Conservation (phyloP, 139 green algal species). For the Bryopsis sp. region DNA sequence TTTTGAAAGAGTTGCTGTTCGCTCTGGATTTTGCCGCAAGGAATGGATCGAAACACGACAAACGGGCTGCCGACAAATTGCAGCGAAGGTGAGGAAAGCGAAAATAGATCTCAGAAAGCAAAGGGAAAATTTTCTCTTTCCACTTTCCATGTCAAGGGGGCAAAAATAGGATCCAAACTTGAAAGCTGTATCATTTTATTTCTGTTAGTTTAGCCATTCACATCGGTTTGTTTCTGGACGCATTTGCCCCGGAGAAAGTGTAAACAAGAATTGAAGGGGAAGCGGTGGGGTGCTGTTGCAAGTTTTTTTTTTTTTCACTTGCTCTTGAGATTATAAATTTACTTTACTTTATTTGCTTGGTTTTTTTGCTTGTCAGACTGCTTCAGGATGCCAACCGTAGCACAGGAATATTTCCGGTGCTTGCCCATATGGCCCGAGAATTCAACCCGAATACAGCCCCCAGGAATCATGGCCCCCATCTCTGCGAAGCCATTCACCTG, state of each 20-base stretch:
- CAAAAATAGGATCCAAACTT: too few species aligned
- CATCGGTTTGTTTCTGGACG: not conserved
- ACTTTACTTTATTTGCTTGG: not conserved
- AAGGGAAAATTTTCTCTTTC: not conserved
- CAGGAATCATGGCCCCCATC: not conserved
- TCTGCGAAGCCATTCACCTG: constrained; percentile 12
- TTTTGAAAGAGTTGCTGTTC: constrained; percentile 74
- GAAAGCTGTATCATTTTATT: too few species aligned
- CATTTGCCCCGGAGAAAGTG: not conserved
- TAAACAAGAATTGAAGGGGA: not conserved
- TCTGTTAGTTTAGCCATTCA: too few species aligned
- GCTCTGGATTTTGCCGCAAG: constrained; percentile 55
- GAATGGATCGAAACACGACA: constrained; percentile 38
- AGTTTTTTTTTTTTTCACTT: not conserved
- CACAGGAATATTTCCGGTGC: not conserved
- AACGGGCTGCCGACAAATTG: constrained; percentile 49
- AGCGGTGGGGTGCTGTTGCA: not conserved
- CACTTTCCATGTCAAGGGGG: too few species aligned
- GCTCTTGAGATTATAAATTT: not conserved
- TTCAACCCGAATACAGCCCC: not conserved
- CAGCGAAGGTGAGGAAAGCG: constrained; percentile 32
- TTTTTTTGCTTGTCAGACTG: too few species aligned
- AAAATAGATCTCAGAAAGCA: not conserved
- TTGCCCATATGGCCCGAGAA: not conserved
- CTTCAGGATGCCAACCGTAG: constrained; percentile 3